These are phyloP conservation scores for Stagonosporopsis vannaccii DNA, from an alignment of 2,329 filamentous ascomycete species.

Conservation along the genomic window DNA sequence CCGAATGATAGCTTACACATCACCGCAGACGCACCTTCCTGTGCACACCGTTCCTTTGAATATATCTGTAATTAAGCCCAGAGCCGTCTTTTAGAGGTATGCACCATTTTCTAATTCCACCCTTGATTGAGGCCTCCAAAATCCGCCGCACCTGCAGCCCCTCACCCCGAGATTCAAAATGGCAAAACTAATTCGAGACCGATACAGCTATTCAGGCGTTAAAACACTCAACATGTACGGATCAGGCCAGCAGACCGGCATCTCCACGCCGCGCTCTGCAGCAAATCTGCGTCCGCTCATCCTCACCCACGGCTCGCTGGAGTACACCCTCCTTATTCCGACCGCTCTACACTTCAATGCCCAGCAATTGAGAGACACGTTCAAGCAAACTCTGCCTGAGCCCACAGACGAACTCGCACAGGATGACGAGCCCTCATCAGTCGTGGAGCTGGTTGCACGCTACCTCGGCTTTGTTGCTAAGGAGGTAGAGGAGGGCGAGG, in stretches of 20 bases:
- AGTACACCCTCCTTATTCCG: constrained; percentile 94
- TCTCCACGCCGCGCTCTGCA: constrained; percentile 93
- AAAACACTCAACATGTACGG: constrained; percentile 70
- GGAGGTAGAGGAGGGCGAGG: constrained; percentile 91
- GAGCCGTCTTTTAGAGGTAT: constrained; percentile 25
- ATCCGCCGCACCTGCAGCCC: constrained; percentile 5
- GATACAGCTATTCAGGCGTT: constrained; percentile 16
- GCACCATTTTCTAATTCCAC: constrained; percentile 10
- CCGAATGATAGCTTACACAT: constrained; percentile 25
- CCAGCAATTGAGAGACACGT: constrained; percentile 90
- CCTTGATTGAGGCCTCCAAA: background rate
- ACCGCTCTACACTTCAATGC: constrained; percentile 96
- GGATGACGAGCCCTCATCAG: constrained; percentile 98
- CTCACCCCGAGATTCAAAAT: constrained; percentile 9
- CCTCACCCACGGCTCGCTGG: constrained; percentile 90
- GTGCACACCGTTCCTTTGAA: constrained; percentile 29
- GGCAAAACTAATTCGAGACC: constrained; percentile 11
- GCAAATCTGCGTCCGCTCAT: constrained; percentile 91
- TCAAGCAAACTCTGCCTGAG: constrained; percentile 81
- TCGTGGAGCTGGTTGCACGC: constrained; percentile 87
- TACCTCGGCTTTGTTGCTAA: constrained; percentile 90
- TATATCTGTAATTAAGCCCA: constrained; percentile 17
- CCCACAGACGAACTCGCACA: constrained; percentile 97
- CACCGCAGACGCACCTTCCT: constrained; percentile 29
- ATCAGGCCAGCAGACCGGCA: constrained; percentile 90